A percentile compares a stretch with the other conserved stretches of the same genome.
phyloP scores from a whole-genome alignment of 257 asterid species.

The Rauvolfia tetraphylla region DNA sequence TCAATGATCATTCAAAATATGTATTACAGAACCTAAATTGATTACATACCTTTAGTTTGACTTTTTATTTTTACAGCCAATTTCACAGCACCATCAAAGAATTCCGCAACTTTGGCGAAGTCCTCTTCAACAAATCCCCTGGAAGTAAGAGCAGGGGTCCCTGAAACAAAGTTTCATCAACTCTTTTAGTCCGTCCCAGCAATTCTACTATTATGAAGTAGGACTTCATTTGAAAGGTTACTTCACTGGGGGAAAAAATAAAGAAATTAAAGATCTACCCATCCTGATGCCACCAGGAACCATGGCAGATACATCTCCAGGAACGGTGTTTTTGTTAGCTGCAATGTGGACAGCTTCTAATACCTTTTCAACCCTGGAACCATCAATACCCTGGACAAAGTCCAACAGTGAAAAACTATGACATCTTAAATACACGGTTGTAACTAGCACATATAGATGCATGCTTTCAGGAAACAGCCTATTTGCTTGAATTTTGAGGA shows the following conservation, averaged over 20 bases:
- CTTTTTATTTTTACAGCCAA: constrained; percentile 56
- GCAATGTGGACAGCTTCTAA: constrained; percentile 86
- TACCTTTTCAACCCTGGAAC: constrained; percentile 86
- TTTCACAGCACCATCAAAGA: constrained; percentile 55
- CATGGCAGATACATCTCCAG: constrained; percentile 94
- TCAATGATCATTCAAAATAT: neutral
- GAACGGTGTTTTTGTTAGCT: constrained; percentile 87
- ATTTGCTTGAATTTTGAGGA: neutral
- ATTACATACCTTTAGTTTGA: constrained; percentile 42
- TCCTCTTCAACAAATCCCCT: constrained; percentile 85
- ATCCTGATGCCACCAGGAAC: constrained; percentile 96
- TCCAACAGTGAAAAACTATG: neutral
- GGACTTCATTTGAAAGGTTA: neutral
- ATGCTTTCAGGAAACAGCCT: neutral
- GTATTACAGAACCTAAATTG: neutral
- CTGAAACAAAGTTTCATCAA: constrained; percentile 27
- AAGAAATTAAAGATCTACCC: constrained; percentile 37
- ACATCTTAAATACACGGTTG: neutral
- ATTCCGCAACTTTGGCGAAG: constrained; percentile 42
- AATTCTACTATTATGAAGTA: neutral
- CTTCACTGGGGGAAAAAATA: neutral
- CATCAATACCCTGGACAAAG: constrained; percentile 63
- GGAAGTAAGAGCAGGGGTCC: constrained; percentile 92
- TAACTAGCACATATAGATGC: neutral
- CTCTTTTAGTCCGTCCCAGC: neutral